A percentile compares a stretch with the other conserved stretches of the same genome.
Evolutionary conservation across 768 basidiomycete species (phyloP).

Genomic region (Galerina marginata): DNA sequence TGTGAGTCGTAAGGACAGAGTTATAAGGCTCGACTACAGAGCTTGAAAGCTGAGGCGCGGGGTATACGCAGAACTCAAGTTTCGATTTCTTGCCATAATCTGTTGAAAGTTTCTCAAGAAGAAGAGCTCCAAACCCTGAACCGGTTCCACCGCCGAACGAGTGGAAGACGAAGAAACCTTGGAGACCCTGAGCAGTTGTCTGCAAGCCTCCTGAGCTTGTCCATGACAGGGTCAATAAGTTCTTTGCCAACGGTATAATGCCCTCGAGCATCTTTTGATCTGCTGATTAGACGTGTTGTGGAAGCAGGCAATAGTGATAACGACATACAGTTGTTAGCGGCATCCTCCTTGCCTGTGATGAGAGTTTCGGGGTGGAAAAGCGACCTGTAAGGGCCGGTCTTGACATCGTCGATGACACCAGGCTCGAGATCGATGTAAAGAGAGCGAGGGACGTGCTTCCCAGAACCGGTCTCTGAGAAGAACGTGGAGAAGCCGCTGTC

Average conservation of each 20-base stretch:
- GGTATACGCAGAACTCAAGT: conserved; percentile 97
- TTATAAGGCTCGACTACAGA: conserved; percentile 99
- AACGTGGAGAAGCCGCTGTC: conserved; percentile 96
- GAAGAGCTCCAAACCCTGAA: conserved; percentile 95
- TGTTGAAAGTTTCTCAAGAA: conserved; percentile 93
- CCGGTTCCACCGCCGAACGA: conserved; percentile 99
- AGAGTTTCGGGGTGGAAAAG: conserved; percentile 98
- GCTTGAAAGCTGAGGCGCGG: conserved; percentile 89
- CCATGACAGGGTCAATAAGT: conserved; percentile 94
- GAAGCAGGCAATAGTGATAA: conserved; percentile 17
- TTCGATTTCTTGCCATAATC: conserved; percentile 99
- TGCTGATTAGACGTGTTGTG: conserved; percentile 17
- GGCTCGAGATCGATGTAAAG: conserved; percentile 97
- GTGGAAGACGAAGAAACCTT: conserved; percentile 99
- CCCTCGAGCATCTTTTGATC: conserved; percentile 83
- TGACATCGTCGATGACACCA: conserved; percentile 94
- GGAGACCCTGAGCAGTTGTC: conserved; percentile 97
- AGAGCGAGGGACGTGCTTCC: conserved; percentile 95
- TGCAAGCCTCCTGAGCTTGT: conserved; percentile 91
- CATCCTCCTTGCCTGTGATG: conserved; percentile 98
- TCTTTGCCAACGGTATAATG: conserved; percentile 99
- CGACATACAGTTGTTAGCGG: conserved; percentile 95
- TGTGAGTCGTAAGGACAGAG: conserved; percentile 95
- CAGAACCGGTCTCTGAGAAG: conserved; percentile 93
- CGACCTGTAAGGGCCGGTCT: conserved; percentile 87